Evolutionary conservation across 2,329 filamentous ascomycete genomes (phyloP).

Genomic region (Fusarium domesticum): DNA sequence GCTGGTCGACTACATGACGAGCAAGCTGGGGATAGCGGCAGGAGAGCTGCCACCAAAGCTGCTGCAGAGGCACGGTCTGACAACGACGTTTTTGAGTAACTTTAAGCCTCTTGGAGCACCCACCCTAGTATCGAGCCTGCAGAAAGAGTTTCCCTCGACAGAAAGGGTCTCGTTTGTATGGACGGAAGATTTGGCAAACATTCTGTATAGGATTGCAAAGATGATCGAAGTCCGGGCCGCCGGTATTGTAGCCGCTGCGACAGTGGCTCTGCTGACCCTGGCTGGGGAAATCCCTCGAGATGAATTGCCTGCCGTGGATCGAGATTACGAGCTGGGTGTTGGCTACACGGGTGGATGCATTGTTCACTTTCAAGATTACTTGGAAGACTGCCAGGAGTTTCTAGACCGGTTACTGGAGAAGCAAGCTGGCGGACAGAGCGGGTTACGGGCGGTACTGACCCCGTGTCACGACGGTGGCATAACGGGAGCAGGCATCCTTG

Average conservation of each 20-base stretch:
- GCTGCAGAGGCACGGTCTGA: conserved; percentile 58
- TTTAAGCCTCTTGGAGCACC: conserved; percentile 54
- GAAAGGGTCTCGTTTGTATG: conserved; percentile 54
- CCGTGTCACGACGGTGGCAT: conserved; percentile 62
- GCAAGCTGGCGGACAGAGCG: conserved; percentile 29
- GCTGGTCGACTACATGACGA: conserved; percentile 61
- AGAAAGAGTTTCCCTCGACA: conserved; percentile 51
- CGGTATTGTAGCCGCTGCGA: conserved; percentile 69
- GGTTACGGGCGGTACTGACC: conserved; percentile 46
- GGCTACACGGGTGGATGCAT: conserved; percentile 81
- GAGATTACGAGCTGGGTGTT: conserved; percentile 60
- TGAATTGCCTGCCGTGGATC: conserved; percentile 11
- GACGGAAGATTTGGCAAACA: conserved; percentile 57
- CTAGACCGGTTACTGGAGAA: conserved; percentile 53
- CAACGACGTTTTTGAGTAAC: conserved; percentile 71
- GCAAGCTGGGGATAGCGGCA: conserved; percentile 37
- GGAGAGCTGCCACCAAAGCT: conserved; percentile 54
- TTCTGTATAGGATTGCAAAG: conserved; percentile 64
- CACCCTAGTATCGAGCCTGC: conserved; percentile 47
- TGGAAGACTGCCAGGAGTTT: conserved; percentile 65
- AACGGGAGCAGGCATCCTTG: conserved; percentile 59
- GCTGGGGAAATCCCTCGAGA: conserved; percentile 60
- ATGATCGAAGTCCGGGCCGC: conserved; percentile 71
- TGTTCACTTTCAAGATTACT: conserved; percentile 72
- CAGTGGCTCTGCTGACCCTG: conserved; percentile 65